Evolutionary conservation across 164 flowering plant species (phyloP).

Genomic region (Sedum album): DNA sequence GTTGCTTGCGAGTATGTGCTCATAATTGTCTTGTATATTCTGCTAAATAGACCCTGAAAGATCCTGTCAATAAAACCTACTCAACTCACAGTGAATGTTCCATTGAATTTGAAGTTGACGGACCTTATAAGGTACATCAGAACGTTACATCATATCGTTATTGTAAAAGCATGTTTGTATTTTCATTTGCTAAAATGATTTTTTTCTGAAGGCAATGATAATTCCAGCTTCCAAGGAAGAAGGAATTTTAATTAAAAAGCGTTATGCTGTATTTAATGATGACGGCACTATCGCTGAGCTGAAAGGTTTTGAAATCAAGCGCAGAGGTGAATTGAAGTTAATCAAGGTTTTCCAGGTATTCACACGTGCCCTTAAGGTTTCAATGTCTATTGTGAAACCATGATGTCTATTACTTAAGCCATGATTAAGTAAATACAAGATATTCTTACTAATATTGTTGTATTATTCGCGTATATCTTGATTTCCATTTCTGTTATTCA

Average conservation of each 20-base stretch:
- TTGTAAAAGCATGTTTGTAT: neutral
- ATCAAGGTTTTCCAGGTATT: conserved; percentile 98
- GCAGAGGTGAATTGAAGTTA: conserved; percentile 99
- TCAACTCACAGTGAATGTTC: conserved; percentile 93
- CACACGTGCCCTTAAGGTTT: neutral
- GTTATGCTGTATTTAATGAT: conserved; percentile 99
- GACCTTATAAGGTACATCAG: conserved; percentile 87
- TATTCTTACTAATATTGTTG: too few species aligned
- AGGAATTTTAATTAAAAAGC: conserved; percentile 91
- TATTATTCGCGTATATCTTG: too few species aligned
- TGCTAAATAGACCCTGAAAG: conserved; percentile 59
- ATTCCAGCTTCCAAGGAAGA: conserved; percentile 99
- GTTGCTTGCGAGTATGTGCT: neutral
- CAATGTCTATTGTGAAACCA: too few species aligned
- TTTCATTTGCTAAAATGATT: neutral
- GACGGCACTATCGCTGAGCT: conserved; percentile 99
- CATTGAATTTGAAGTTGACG: conserved; percentile 99
- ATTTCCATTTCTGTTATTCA: too few species aligned
- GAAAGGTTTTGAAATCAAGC: conserved; percentile 98
- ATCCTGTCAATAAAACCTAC: conserved; percentile 70
- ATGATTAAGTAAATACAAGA: too few species aligned
- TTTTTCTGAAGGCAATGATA: conserved; percentile 76
- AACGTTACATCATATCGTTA: neutral
- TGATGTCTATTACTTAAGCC: too few species aligned
- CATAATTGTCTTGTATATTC: conserved; percentile 1